These are phyloP conservation scores for Coemansia sp. DNA, from an alignment of 192 early-diverging fungal genomes.

Conservation along the genomic window DNA sequence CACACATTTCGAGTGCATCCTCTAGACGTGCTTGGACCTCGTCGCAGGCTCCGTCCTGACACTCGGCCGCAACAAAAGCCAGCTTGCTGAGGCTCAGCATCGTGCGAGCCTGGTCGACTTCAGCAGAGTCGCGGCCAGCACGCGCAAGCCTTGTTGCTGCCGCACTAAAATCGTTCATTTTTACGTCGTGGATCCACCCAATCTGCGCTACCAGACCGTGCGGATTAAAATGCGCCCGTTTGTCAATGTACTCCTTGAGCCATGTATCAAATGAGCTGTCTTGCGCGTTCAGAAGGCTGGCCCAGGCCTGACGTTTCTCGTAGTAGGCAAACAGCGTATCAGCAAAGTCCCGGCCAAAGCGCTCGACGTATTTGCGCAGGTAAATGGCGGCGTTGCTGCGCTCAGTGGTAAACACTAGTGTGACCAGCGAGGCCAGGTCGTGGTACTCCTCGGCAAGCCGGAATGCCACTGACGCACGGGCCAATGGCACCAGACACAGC, in stretches of 20 bases:
- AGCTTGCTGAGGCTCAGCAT: slow-evolving; percentile 51
- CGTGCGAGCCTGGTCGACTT: slow-evolving; percentile 24
- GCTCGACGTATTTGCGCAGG: slow-evolving; percentile 25
- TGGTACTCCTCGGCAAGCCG: slow-evolving; percentile 48
- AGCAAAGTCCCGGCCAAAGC: slow-evolving; percentile 38
- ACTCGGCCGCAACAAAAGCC: slow-evolving; percentile 21
- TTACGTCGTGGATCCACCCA: slow-evolving; percentile 48
- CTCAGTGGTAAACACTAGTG: slow-evolving; percentile 34
- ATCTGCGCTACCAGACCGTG: slow-evolving; percentile 19
- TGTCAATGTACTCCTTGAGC: slow-evolving; percentile 35
- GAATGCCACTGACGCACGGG: slow-evolving; percentile 34
- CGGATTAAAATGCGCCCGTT: slow-evolving; percentile 2
- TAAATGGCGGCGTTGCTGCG: slow-evolving; percentile 22
- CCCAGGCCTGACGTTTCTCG: slow-evolving; percentile 47
- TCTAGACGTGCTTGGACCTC: slow-evolving; percentile 34
- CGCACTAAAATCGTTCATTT: slow-evolving; percentile 29
- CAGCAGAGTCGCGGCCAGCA: slow-evolving; percentile 31
- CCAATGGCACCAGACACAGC: slow-evolving; percentile 40
- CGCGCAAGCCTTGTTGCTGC: slow-evolving; percentile 33
- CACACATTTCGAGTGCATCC: slow-evolving; percentile 40
- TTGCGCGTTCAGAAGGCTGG: slow-evolving; percentile 30
- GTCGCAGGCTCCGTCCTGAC: not conserved
- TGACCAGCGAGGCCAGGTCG: slow-evolving; percentile 35
- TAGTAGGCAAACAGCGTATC: slow-evolving; percentile 44
- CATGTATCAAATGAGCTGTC: slow-evolving; percentile 18